Evolutionary conservation across 257 asterid species (phyloP), one percentile per base, ranked within the genome.

Genomic region (Solanum gandarillasii): DNA sequence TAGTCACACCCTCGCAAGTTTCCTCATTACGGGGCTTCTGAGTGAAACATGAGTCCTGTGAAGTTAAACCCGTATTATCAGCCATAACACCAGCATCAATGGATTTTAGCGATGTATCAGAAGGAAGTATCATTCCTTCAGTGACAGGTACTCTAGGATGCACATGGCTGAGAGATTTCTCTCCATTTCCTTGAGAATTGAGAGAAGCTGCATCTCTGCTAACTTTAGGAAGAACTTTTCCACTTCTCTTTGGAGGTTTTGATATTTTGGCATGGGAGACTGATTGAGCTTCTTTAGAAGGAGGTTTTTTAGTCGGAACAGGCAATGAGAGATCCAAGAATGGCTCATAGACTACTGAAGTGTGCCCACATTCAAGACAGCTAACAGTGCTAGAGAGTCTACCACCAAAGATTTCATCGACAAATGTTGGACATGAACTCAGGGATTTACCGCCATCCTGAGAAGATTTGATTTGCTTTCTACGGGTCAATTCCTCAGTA

Each of bases 321-420:
- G 98, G 95, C 93, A 97, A 91, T 0, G 98, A 97, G 65, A 97
- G 95, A 93, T 97, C 98, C 89, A 97, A 89, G 92, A 92, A 93
- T 7, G 98, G 96, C 89, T 97, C 99, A 79, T 90, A 84, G 85
- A 91, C 94, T 79, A 95, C 91, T 52, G 99, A 95, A 39, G 98
- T 87, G 89, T 94, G 94, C 67, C 95, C 95, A 88, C 99, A 97
- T 88, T 94, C 96, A 91, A 92, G 87, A 93, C 99, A 97, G 70
- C 93, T 91, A 90, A 95, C 95, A 12, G 94, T 93, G 87, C 96
- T 97, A 35, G 96, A 93, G 74, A 97, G 95, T 74, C 92, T 89
- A 23, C 99, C 99, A n/a, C 99, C 99, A 89, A 97, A 97, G 60
- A 97, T 82, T 85, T 91, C 88, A 93, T 95, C 98, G 62, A 97